Evolutionary conservation across 345 rosid genomes (phyloP).

Genomic region (Citropsis articulata): DNA sequence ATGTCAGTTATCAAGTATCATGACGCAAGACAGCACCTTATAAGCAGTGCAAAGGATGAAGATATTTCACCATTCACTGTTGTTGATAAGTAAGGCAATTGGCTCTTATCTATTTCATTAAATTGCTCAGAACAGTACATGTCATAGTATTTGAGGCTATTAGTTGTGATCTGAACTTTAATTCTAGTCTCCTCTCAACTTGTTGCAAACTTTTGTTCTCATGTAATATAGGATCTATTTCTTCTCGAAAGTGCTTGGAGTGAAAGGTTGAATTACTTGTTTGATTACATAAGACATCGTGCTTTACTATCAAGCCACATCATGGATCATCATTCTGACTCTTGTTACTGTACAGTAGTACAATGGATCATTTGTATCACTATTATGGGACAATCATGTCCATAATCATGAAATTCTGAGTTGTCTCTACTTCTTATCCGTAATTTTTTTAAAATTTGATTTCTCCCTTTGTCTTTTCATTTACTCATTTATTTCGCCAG

Average conservation of each 20-base stretch:
- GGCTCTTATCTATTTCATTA: too few relatives aligned
- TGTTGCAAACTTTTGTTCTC: neutral
- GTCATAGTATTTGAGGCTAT: neutral
- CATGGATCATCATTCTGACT: neutral
- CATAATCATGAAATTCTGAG: neutral
- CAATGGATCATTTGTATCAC: neutral
- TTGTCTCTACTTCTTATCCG: neutral
- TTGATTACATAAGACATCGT: neutral
- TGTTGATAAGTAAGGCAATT: conserved; percentile 80
- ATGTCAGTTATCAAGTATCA: conserved; percentile 78
- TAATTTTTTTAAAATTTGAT: too few relatives aligned
- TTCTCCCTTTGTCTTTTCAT: too few relatives aligned
- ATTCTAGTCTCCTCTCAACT: neutral
- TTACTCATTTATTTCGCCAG: too few relatives aligned
- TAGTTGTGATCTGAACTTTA: neutral
- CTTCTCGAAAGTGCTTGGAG: neutral
- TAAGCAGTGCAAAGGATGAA: conserved; percentile 90
- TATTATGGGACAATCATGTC: neutral
- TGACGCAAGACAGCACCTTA: conserved; percentile 84
- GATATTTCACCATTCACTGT: conserved; percentile 97
- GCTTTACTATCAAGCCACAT: neutral
- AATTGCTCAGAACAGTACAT: neutral
- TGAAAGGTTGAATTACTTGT: neutral
- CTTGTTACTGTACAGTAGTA: neutral
- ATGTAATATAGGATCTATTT: neutral